Base-by-base conservation (phyloP, 208 protist species). In the Crithidia expoeki region DNA sequence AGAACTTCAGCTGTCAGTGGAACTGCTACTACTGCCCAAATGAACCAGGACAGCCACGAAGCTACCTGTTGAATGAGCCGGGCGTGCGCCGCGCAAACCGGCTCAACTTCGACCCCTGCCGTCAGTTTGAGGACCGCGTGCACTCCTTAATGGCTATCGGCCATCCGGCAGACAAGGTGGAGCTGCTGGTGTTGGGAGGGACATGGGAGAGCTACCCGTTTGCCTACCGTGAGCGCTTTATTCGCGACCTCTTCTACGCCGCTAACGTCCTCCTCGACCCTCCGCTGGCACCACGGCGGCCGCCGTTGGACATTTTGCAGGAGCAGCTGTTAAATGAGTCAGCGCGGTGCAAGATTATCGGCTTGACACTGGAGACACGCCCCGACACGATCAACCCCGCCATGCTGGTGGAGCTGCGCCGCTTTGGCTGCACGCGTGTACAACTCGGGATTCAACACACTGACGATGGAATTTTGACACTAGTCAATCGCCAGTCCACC, bases 171-270 rank as follows among this genome's bases (percentile, higher is more conserved):
- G 93, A 96, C 57, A 98, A 99, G 82, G 97, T 99, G 14, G 98
- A 99, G 83, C 98, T 99, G 47, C 97, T 99, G 32, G 88, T 99
- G 61, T 99, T 99, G 88, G 99, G 99, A 28, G 99, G 99, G 34
- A 99, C 99, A 21, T 99, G 99, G 88, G 98, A 99, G 88, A 98
- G 93, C 67, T 96, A 99, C 27, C 85, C 95, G 14, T 51, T 79
- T 17, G 79, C 85, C 2, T 99, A 99, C 81, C 80, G 98, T 42
- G 83, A 94, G 59, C 60, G 80, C 21, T 96, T 96, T 49, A 85
- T 94, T 49, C 90, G 90, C 23, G 92, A 96, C 42, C 72, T 97
- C 6, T 96, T 96, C 76, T 97, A 94, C 76, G 92, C 94, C 3
- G 92, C 92, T 6, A 96, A 97, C 73, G 93, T 80, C 30, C 73